Evolutionary conservation across 441 rosid species (phyloP).

Genomic region (Pelargonium myrrhifolium): DNA sequence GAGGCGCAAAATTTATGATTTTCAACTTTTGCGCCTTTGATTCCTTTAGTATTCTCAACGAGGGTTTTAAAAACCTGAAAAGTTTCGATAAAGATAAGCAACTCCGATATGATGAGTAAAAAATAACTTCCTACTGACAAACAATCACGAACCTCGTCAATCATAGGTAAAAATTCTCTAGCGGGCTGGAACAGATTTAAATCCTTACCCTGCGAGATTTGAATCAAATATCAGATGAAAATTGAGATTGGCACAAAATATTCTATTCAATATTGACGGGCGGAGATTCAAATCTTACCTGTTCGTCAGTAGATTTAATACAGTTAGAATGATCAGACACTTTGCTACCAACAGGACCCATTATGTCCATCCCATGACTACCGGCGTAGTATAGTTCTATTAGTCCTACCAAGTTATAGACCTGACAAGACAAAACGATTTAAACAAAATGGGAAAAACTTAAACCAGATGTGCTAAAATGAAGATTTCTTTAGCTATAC

Average conservation of each 20-base stretch:
- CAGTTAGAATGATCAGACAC: slow-evolving; percentile 40
- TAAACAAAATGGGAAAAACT: not conserved
- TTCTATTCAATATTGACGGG: not conserved
- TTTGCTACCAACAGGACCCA: slow-evolving; percentile 44
- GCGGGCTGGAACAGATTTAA: slow-evolving; percentile 85
- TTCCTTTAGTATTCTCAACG: slow-evolving; percentile 54
- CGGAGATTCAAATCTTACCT: slow-evolving; percentile 28
- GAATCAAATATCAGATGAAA: not conserved
- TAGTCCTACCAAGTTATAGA: slow-evolving; percentile 74
- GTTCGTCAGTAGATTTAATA: slow-evolving; percentile 56
- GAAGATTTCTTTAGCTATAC: slow-evolving; percentile 24
- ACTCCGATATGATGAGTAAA: not conserved
- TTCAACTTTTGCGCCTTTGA: slow-evolving; percentile 81
- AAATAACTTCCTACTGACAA: no score
- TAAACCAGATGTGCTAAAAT: no score
- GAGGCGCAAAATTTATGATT: slow-evolving; percentile 89
- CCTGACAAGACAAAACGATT: slow-evolving; percentile 35
- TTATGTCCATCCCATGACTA: slow-evolving; percentile 98
- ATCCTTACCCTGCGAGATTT: slow-evolving; percentile 52
- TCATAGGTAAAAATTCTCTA: slow-evolving; percentile 65
- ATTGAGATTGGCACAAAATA: not conserved
- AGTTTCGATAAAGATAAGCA: not conserved
- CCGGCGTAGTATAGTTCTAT: slow-evolving; percentile 93
- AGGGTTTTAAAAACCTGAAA: slow-evolving; percentile 76
- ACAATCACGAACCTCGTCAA: slow-evolving; percentile 44